Evolutionary conservation across 306 rosid genomes (phyloP).

Genomic region (Rosa multiflora): DNA sequence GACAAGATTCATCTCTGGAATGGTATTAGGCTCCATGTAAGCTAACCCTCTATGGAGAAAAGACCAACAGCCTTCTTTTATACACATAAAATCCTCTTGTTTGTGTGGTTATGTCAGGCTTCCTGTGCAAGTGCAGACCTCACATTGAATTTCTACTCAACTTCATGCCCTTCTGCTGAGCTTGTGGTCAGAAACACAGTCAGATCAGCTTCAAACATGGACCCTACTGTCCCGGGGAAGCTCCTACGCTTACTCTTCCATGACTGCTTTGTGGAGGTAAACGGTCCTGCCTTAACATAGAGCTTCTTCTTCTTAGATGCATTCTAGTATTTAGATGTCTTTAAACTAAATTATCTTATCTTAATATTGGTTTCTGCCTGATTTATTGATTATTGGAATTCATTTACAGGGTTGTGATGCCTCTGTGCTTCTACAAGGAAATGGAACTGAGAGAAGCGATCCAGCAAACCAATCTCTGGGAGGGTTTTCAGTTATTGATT

Average conservation of each 20-base stretch:
- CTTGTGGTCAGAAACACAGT: conserved; percentile 57
- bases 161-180: conserved; percentile 82
- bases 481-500: conserved; percentile 72
- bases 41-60: conserved; percentile 45
- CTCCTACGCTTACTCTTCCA: conserved; percentile 92
- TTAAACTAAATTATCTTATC: background rate
- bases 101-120: conserved; percentile 29
- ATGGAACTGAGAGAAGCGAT: conserved; percentile 69
- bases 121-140: conserved; percentile 45
- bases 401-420: conserved; percentile 82
- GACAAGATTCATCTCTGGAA: background rate
- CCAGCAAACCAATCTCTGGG: conserved; percentile 82
- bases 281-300: background rate
- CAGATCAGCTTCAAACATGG: conserved; percentile 56
- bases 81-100: background rate
- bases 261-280: conserved; percentile 93
- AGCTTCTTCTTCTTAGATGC: background rate
- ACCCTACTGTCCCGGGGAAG: conserved; percentile 82
- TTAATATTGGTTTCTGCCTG: background rate
- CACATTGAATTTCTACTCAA: conserved; percentile 63
- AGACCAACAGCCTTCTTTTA: conserved; percentile 15
- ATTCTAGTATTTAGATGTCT: background rate
- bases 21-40: background rate
- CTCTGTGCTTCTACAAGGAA: conserved; percentile 76
- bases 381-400: background rate